phyloP scores from a whole-genome alignment of 768 basidiomycete species.

The Hirschioporus abietinus region DNA sequence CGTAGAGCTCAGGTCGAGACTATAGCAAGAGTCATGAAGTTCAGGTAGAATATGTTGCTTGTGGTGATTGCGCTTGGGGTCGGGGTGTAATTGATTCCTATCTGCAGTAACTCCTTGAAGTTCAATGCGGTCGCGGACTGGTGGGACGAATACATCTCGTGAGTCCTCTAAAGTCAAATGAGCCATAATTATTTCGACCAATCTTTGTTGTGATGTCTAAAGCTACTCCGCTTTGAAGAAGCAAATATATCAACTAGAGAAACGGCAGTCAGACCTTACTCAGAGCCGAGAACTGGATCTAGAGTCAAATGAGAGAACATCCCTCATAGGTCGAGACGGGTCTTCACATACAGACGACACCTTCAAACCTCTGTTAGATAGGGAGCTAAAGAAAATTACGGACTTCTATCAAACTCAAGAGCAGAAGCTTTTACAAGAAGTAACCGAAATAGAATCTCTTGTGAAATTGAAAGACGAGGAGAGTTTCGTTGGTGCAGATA shows the following conservation, averaged over 20 bases:
- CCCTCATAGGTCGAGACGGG: constrained; percentile 42
- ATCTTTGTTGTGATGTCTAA: constrained; percentile 4
- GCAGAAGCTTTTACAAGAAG: constrained; percentile 59
- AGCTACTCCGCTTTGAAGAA: constrained; percentile 88
- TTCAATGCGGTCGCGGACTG: constrained; percentile 90
- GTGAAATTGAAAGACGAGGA: constrained; percentile 55
- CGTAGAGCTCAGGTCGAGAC: background rate
- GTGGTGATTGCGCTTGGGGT: background rate
- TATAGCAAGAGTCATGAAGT: constrained; percentile 10
- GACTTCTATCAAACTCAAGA: constrained; percentile 78
- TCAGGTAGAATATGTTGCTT: constrained; percentile 9
- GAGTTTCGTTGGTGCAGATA: constrained; percentile 43
- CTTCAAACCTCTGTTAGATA: constrained; percentile 74
- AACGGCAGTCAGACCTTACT: constrained; percentile 50
- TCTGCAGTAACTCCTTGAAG: constrained; percentile 54
- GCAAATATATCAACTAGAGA: constrained; percentile 81
- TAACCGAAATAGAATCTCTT: constrained; percentile 51
- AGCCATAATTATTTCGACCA: background rate
- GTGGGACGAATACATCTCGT: constrained; percentile 92
- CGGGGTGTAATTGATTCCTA: background rate
- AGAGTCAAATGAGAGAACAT: constrained; percentile 57
- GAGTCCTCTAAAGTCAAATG: constrained; percentile 26
- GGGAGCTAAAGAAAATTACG: constrained; percentile 76
- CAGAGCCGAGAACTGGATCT: constrained; percentile 35
- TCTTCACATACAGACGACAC: constrained; percentile 42